A percentile compares a stretch with the other conserved stretches of the same genome.
These are phyloP conservation scores for Perkinsus olseni DNA, from an alignment of 169 alveolate genomes.

Conservation along the genomic window DNA sequence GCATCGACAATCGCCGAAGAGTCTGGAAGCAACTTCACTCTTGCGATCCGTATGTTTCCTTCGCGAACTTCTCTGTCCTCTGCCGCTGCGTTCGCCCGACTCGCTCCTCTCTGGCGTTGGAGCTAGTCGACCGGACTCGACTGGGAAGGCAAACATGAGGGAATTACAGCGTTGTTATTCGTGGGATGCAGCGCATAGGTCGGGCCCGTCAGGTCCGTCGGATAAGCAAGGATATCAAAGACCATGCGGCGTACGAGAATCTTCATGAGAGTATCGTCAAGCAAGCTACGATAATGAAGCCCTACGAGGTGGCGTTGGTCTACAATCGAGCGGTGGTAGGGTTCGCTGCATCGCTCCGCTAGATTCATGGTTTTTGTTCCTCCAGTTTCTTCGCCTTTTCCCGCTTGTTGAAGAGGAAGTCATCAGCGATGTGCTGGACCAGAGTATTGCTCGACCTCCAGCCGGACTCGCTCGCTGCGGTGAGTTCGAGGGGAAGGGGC, in stretches of 20 bases:
- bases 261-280: background rate
- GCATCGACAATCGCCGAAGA: too few relatives aligned
- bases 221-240: background rate
- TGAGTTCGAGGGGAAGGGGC: background rate
- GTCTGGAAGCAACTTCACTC: too few relatives aligned
- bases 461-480: background rate
- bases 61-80: too few relatives aligned
- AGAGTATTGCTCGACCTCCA: background rate
- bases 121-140: too few relatives aligned
- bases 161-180: too few relatives aligned
- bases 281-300: background rate
- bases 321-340: background rate
- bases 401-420: background rate
- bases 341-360: background rate
- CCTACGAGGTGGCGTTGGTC: background rate
- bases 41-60: too few relatives aligned
- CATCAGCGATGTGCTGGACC: background rate
- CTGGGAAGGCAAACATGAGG: too few relatives aligned
- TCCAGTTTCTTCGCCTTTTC: background rate
- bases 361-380: background rate
- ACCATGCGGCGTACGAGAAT: background rate
- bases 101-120: too few relatives aligned
- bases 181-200: too few relatives aligned
- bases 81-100: too few relatives aligned
- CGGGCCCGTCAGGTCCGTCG: background rate